A percentile compares a stretch with the other conserved stretches of the same genome.
phyloP scores from a whole-genome alignment of 2,329 filamentous ascomycete species.

The Paecilomyces sp. region DNA sequence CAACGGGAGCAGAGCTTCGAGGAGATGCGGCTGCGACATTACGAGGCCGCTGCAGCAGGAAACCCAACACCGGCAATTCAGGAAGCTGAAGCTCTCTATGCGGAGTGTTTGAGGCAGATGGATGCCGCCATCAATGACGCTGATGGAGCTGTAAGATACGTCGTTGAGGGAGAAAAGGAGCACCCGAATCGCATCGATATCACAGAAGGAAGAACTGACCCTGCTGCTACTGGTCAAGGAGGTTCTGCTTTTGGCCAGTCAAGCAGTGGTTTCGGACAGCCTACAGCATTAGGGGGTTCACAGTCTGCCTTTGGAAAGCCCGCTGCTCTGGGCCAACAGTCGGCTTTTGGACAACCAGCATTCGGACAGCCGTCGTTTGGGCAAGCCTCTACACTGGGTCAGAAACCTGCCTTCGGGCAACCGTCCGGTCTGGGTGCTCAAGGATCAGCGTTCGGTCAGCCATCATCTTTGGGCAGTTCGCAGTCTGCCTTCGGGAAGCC shows the following conservation, averaged over 20 bases:
- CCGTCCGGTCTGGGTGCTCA: conserved; percentile 4
- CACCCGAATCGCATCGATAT: conserved; percentile 68
- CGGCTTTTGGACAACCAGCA: conserved; percentile 31
- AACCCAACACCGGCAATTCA: conserved; percentile 49
- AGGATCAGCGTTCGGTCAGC: conserved; percentile 13
- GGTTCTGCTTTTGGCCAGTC: conserved; percentile 17
- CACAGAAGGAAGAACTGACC: conserved; percentile 22
- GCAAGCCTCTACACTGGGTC: conserved; percentile 19
- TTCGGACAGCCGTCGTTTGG: conserved; percentile 19
- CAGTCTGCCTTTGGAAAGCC: conserved; percentile 17
- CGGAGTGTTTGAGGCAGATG: conserved; percentile 63
- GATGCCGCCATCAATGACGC: conserved; percentile 62
- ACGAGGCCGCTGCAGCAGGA: conserved; percentile 56
- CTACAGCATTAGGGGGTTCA: conserved; percentile 12
- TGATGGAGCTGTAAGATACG: conserved; percentile 64
- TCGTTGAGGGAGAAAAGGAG: conserved; percentile 58
- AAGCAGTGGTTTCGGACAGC: conserved; percentile 28
- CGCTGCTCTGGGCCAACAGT: conserved; percentile 13
- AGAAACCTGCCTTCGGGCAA: conserved; percentile 29
- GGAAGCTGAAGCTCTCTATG: conserved; percentile 50
- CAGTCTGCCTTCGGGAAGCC: conserved; percentile 29
- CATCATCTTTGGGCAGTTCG: conserved; percentile 12
- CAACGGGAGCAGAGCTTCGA: conserved; percentile 80
- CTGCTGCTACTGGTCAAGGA: conserved; percentile 21
- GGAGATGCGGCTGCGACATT: conserved; percentile 70